A percentile compares a stretch with the other conserved stretches of the same genome.
Conservation (phyloP, 192 early-diverging fungal genomes). For the Coemansia javaensis region DNA sequence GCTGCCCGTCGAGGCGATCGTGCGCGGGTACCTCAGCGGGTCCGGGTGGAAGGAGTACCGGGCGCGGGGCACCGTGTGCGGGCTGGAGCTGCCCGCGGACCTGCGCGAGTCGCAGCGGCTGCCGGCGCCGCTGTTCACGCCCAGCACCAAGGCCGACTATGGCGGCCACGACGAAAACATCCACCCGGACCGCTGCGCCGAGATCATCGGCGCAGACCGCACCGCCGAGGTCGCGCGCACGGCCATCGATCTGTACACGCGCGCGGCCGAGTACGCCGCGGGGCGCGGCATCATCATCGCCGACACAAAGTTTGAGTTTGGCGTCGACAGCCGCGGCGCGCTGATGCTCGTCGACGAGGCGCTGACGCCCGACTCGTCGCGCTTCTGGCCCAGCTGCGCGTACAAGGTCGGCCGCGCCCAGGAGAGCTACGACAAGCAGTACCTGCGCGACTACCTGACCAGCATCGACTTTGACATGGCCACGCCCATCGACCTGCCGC, state of each 20-base stretch:
- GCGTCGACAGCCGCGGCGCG: slow-evolving; percentile 73
- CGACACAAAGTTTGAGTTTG: slow-evolving; percentile 99
- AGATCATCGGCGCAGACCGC: slow-evolving; percentile 75
- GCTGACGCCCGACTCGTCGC: slow-evolving; percentile 95
- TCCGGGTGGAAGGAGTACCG: slow-evolving; percentile 96
- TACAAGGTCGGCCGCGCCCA: slow-evolving; percentile 79
- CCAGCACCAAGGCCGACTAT: slow-evolving; percentile 98
- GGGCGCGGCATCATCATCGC: slow-evolving; percentile 94
- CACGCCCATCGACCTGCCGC: slow-evolving; percentile 72
- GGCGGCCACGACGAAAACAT: slow-evolving; percentile 99
- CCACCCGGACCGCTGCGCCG: slow-evolving; percentile 83
- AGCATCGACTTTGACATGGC: slow-evolving; percentile 85
- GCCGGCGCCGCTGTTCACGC: slow-evolving; percentile 82
- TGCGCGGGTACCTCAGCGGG: slow-evolving; percentile 96
- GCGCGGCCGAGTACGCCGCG: slow-evolving; percentile 79
- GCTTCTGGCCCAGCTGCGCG: slow-evolving; percentile 88
- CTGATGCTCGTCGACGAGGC: slow-evolving; percentile 94
- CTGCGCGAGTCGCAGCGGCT: slow-evolving; percentile 84
- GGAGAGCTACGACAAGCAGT: slow-evolving; percentile 96
- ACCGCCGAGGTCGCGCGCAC: slow-evolving; percentile 70
- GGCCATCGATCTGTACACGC: slow-evolving; percentile 73
- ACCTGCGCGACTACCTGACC: slow-evolving; percentile 88
- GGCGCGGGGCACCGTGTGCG: slow-evolving; percentile 87
- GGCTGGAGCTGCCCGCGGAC: slow-evolving; percentile 74
- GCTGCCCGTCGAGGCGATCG: slow-evolving; percentile 95